Base-by-base conservation (phyloP, 164 flowering plant species). In the Magnolia officinalis region DNA sequence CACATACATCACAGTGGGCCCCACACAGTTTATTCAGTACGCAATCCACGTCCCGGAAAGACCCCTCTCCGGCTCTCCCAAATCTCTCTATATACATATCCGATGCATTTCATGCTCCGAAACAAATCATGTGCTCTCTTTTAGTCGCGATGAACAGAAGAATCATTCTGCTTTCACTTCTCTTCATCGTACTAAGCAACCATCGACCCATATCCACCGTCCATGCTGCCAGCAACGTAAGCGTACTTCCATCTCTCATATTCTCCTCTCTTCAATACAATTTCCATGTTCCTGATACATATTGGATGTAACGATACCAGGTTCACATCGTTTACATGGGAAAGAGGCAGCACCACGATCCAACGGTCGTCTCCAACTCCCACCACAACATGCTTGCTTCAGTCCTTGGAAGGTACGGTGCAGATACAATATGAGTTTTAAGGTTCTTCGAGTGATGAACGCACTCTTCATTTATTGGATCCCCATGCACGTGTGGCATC, bases 241-340 rank as follows among this genome's bases (percentile, higher is more conserved):
- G 61, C 2, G 2, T 10, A 16, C 18, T 55, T 13, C 61, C 18
- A 37, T 37, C 45, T 37, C 45, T 37, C 45, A 37, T 37, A 37
- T 37, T 3, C 45, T 55, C 61, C 61, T 55, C 61, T 55, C 45
- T 37, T 26, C 29, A 26, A 26, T 52, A 52, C 58, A 52, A 52
- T 52, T 52, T 52, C 58, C 1, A 52, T 52, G 9, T 52, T 13
- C 14, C 61, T 55, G 18, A 55, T 55, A 10, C 13, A 55, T 55
- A 18, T n/a, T n/a, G 18, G 16, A 55, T 55, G 61, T 11, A 13
- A 2, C 78, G 61, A 55, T 55, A 55, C 20, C 78, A 78, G 80
- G 80, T 78, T 14, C 63, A 81, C 76, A 84, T 88, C 18, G 86
- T 85, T 29, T 88, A 86, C 70, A 63, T 87, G 77, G 89, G 88